phyloP scores from a whole-genome alignment of 192 early-diverging fungal species.

The Gryganskiella cystojenkinii region DNA sequence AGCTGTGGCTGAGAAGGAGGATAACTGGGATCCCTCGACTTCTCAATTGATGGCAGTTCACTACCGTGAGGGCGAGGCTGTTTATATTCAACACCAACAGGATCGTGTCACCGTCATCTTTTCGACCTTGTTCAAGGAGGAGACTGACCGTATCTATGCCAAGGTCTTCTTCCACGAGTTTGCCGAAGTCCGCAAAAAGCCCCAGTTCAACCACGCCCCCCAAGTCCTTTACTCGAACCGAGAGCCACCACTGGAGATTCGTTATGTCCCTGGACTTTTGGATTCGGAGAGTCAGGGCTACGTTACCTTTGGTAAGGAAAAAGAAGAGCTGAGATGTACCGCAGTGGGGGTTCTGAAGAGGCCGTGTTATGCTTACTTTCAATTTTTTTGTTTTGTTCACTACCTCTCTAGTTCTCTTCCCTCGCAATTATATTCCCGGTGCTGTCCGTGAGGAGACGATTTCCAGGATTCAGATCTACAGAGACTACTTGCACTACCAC shows the following conservation, averaged over 20 bases:
- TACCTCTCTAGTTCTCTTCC: slow-evolving; percentile 95
- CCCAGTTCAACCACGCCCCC: slow-evolving; percentile 90
- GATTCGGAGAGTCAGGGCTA: slow-evolving; percentile 93
- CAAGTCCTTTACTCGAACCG: slow-evolving; percentile 93
- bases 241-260: slow-evolving; percentile 95
- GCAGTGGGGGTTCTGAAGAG: too few species aligned
- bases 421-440: slow-evolving; percentile 81
- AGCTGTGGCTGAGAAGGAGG: slow-evolving; percentile 75
- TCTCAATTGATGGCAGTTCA: slow-evolving; percentile 88
- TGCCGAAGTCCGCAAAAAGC: slow-evolving; percentile 53
- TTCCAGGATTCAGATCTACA: slow-evolving; percentile 96
- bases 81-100: slow-evolving; percentile 88
- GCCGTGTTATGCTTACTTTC: too few species aligned
- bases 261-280: slow-evolving; percentile 72
- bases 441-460: slow-evolving; percentile 90
- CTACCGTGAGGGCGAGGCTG: slow-evolving; percentile 94
- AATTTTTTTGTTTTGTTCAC: too few species aligned
- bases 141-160: slow-evolving; percentile 95
- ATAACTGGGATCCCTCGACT: slow-evolving; percentile 73
- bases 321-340: background rate
- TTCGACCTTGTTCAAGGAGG: slow-evolving; percentile 96
- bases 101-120: slow-evolving; percentile 98
- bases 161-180: slow-evolving; percentile 99
- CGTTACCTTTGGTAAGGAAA: slow-evolving; percentile 90
- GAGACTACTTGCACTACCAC: slow-evolving; percentile 99